Conservation (phyloP, 805 yeast genomes). For the Starmerella ratchasimensis region DNA sequence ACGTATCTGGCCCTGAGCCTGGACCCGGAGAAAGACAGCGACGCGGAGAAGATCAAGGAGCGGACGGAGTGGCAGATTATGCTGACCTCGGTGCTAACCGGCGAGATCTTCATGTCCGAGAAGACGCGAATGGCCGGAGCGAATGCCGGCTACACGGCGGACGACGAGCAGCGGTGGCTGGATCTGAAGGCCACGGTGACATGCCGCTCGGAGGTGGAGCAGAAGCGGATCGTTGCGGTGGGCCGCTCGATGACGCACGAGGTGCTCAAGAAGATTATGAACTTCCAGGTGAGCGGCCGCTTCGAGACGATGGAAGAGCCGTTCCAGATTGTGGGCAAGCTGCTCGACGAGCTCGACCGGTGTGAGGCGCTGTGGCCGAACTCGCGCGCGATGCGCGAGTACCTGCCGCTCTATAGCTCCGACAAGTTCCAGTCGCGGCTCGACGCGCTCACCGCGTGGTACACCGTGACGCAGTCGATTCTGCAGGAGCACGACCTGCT, state of each 20-base stretch:
- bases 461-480: conserved; percentile 56
- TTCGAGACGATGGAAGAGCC: conserved; percentile 26
- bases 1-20: conserved; percentile 12
- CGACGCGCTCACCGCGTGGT: conserved; percentile 77
- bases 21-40: conserved; percentile 17
- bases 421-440: conserved; percentile 50
- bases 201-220: conserved; percentile 71
- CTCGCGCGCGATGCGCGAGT: conserved; percentile 59
- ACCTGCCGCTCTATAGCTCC: conserved; percentile 56
- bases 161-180: conserved; percentile 63
- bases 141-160: conserved; percentile 35
- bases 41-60: conserved; percentile 36
- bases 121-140: conserved; percentile 49
- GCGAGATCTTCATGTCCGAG: conserved; percentile 86
- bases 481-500: conserved; percentile 47
- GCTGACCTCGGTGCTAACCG: conserved; percentile 79
- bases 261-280: conserved; percentile 52
- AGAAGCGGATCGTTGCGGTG: conserved; percentile 51
- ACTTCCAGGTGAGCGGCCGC: conserved; percentile 39
- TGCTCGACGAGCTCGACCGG: conserved; percentile 49
- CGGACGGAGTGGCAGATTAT: conserved; percentile 93
- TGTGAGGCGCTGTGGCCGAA: conserved; percentile 72
- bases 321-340: conserved; percentile 37
- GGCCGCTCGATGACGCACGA: conserved; percentile 61
- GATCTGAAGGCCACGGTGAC: conserved; percentile 72